phyloP scores from a whole-genome alignment of 768 basidiomycete species.

The Vararia minispora region DNA sequence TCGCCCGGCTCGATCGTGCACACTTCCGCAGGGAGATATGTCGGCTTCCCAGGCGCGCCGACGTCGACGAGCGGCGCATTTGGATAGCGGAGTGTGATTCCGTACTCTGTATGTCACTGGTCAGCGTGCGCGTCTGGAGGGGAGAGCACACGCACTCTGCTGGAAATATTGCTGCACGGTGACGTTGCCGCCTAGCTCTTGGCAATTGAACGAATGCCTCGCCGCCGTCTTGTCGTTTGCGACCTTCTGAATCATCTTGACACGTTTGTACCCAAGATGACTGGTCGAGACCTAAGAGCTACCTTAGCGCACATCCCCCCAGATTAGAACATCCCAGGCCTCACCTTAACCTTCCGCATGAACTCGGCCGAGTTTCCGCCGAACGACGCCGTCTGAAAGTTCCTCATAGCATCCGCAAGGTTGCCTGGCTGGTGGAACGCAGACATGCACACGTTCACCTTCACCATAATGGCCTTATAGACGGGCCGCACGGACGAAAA shows the following conservation, averaged over 20 bases:
- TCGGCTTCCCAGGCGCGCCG: slow-evolving; percentile 20
- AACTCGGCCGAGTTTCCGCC: slow-evolving; percentile 38
- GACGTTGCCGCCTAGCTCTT: slow-evolving; percentile 43
- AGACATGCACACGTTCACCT: slow-evolving; percentile 42
- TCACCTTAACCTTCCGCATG: slow-evolving; percentile 44
- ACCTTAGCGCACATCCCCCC: too few species aligned
- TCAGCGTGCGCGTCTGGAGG: slow-evolving; percentile 2
- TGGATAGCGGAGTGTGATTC: slow-evolving; percentile 32
- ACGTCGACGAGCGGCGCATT: slow-evolving; percentile 27
- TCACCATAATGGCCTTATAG: slow-evolving; percentile 39
- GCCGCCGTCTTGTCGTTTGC: slow-evolving; percentile 30
- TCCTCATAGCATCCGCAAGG: slow-evolving; percentile 44
- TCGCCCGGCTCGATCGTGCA: slow-evolving; percentile 54
- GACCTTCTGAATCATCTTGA: slow-evolving; percentile 17
- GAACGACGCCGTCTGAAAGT: slow-evolving; percentile 30
- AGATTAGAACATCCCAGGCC: too few species aligned
- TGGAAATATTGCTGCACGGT: slow-evolving; percentile 56
- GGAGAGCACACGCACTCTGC: slow-evolving; percentile 36
- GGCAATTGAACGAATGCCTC: slow-evolving; percentile 41
- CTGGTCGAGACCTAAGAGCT: slow-evolving; percentile 41
- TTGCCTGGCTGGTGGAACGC: slow-evolving; percentile 50
- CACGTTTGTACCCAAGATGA: slow-evolving; percentile 30
- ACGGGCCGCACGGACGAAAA: slow-evolving; percentile 40
- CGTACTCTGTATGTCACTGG: slow-evolving; percentile 36
- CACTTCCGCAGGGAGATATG: slow-evolving; percentile 55